Conservation (phyloP, 2,329 filamentous ascomycete species). For the Aspergillus puulaauensis region DNA sequence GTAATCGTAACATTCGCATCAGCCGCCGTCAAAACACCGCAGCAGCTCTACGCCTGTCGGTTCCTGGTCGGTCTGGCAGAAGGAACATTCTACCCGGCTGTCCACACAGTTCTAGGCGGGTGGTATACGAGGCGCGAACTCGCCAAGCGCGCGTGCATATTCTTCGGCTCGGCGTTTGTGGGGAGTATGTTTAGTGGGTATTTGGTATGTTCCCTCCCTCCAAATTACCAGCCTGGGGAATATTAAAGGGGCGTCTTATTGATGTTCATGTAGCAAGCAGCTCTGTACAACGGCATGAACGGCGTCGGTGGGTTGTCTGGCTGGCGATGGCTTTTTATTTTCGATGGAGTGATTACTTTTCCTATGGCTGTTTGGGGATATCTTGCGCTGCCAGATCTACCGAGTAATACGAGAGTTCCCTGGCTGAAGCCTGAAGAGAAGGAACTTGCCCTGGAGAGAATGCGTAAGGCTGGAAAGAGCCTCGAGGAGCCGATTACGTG, state of each 20-base stretch:
- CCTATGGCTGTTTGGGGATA: slow-evolving; percentile 40
- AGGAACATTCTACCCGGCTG: slow-evolving; percentile 3
- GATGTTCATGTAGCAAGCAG: slow-evolving; percentile 38
- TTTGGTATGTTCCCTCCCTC: not conserved
- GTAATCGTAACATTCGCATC: not conserved
- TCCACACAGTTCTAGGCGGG: not conserved
- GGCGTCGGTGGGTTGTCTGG: slow-evolving; percentile 47
- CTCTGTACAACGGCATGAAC: slow-evolving; percentile 50
- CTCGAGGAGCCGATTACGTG: not conserved
- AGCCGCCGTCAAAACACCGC: not conserved
- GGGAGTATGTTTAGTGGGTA: slow-evolving; percentile 3
- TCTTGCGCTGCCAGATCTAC: slow-evolving; percentile 46
- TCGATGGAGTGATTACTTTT: slow-evolving; percentile 53
- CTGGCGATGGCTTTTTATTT: slow-evolving; percentile 57
- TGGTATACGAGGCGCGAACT: slow-evolving; percentile 2
- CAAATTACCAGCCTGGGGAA: not conserved
- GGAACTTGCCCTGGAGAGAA: not conserved
- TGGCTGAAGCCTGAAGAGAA: slow-evolving; percentile 20
- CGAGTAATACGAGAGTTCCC: slow-evolving; percentile 43
- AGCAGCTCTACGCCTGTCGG: slow-evolving; percentile 3
- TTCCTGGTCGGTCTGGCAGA: slow-evolving; percentile 3
- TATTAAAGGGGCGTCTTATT: no score
- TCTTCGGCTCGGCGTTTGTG: slow-evolving; percentile 2
- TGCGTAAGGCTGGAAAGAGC: not conserved
- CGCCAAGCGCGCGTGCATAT: not conserved